These are phyloP conservation scores for Apiotrichum mycotoxinovorans DNA, from an alignment of 1,284 basidiomycete species.

Conservation along the genomic window DNA sequence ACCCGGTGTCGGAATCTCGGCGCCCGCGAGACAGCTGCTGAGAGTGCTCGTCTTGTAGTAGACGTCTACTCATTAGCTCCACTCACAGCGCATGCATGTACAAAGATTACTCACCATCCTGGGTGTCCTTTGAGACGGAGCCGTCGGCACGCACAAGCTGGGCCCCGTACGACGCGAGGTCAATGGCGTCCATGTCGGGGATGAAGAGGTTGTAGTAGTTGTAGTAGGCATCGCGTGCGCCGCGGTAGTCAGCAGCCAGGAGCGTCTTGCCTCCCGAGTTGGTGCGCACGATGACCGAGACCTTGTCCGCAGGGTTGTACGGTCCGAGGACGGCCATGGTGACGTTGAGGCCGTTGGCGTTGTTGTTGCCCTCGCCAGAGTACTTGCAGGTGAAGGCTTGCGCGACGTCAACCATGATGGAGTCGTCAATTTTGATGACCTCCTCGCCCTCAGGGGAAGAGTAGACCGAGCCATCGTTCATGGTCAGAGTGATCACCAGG, in stretches of 20 bases:
- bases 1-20: conserved; percentile 2
- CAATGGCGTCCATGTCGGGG: background rate
- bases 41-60: conserved; percentile 1
- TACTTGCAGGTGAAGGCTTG: conserved; percentile 14
- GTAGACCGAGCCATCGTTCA: conserved; percentile 15
- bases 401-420: conserved; percentile 14
- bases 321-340: conserved; percentile 17
- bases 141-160: conserved; percentile 13
- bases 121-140: conserved; percentile 9
- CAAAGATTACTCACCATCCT: conserved; percentile 11
- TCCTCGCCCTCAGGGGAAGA: conserved; percentile 10
- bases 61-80: background rate
- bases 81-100: no score
- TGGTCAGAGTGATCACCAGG: background rate
- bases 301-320: conserved; percentile 13
- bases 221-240: conserved; percentile 11
- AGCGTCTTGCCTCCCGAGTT: background rate
- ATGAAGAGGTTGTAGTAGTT: conserved; percentile 17
- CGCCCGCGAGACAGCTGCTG: conserved; percentile 12
- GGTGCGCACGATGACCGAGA: conserved; percentile 12
- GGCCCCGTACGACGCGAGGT: background rate
- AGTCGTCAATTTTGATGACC: conserved; percentile 11
- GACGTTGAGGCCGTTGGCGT: conserved; percentile 14
- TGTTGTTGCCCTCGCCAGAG: conserved; percentile 1
- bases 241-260: conserved; percentile 8